Base-by-base conservation (phyloP, 371 early-diverging fungal genomes). In the Mortierella sp. region DNA sequence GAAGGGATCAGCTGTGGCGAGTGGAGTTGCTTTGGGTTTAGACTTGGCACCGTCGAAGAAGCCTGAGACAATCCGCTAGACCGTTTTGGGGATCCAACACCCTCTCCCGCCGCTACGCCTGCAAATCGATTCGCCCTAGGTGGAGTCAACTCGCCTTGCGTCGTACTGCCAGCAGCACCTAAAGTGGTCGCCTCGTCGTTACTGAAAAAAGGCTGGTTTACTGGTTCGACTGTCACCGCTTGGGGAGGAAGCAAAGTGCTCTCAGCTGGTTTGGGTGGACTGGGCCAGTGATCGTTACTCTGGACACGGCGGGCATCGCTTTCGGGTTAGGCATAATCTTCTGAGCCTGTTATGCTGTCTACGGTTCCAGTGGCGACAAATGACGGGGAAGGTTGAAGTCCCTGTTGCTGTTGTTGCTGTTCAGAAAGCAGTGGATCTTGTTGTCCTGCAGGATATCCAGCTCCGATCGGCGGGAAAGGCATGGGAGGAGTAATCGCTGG, bases 1-100 rank as follows among this genome's bases (percentile, higher is more conserved):
- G 61, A 64, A 2, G 78, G 73, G 31, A 73, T 40, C 31, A 34
- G 10, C 28, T 73, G 78, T 28, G 78, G 78, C 19, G 78, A 50
- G 40, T 77, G 8, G 19, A 28, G 34, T 31, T 51, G 71, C 46
- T 59, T 74, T 11, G 24, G 31, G 14, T 46, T 43, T 21, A 46
- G 31, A 44, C 61, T 48, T 19, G 74, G 48, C 19, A 9, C 34
- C 26, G 64, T 40, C 10, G 74, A 46, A 13, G 74, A 74, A 13
- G 74, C 31, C 26, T 44, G 59, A 11, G 72, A 72, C 24, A 72
- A 44, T 3, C 8, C 48, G 43, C 74, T 74, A 21, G 26, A 57
- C 59, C 64, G 61, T 28, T 34, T 28, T 10, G 74, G 16, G 3
- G 55, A 40, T 19, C 28, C 50, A 16, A 28, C 59, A 40, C 11